phyloP scores from a whole-genome alignment of 805 yeast species.

The Pachysolen tannophilus region DNA sequence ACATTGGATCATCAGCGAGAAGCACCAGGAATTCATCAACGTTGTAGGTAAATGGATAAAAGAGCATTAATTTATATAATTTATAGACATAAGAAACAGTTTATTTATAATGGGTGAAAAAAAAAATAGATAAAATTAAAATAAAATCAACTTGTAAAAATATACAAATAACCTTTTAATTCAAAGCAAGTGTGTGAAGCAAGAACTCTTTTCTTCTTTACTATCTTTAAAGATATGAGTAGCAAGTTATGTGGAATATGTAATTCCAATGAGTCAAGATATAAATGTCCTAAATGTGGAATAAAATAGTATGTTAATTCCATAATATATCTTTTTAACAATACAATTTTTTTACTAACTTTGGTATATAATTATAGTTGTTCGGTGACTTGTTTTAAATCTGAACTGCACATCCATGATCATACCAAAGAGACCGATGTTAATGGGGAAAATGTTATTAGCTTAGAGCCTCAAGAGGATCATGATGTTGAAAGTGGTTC shows the following conservation, averaged over 20 bases:
- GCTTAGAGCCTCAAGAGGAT: constrained; percentile 1
- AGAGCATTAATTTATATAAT: not conserved
- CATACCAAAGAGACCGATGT: too few species aligned
- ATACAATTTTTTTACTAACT: not conserved
- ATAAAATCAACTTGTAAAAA: too few species aligned
- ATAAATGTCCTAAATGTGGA: constrained; percentile 41
- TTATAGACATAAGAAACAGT: not conserved
- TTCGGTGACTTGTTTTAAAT: constrained; percentile 53
- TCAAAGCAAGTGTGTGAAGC: too few species aligned
- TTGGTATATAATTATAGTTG: constrained; percentile 28
- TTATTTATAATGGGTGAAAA: too few species aligned
- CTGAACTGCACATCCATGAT: constrained; percentile 28
- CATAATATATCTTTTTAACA: constrained; percentile 7
- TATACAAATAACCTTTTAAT: too few species aligned
- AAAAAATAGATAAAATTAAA: not conserved
- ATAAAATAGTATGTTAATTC: constrained; percentile 26
- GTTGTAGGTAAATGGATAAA: constrained; percentile 42
- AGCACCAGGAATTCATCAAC: constrained; percentile 63
- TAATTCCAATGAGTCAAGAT: constrained; percentile 24
- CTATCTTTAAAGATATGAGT: not conserved
- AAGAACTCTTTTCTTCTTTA: too few species aligned
- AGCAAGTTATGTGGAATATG: constrained; percentile 24
- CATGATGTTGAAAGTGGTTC: constrained; percentile 1
- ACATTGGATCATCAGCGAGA: constrained; percentile 89
- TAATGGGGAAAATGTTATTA: constrained; percentile 7